Evolutionary conservation across 129 eudicot genomes (phyloP), one percentile per base, ranked within the genome.

Genomic region (Gnaphalium uliginosum): DNA sequence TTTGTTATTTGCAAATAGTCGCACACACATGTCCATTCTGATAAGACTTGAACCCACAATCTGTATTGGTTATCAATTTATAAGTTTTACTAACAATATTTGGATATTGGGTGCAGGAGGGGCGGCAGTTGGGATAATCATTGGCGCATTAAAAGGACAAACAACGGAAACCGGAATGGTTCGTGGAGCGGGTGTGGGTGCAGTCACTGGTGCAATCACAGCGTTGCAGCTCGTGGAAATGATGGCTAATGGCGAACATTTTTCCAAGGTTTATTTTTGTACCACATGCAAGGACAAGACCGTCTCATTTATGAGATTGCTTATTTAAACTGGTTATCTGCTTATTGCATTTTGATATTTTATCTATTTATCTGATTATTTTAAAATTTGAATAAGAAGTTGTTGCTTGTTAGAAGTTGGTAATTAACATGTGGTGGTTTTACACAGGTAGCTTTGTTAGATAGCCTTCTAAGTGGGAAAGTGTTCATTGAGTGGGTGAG

Each of bases 71-170:
- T 37, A 39, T 10, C 46, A 39, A 9, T 39, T 39, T 8, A 1
- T 13, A 46, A 10, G 15, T 9, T 61, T 74, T 39, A 60, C 71
- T 63, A 1, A 51, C 3, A n/a, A n/a, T 14, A 14, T 26, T 58
- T 14, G 33, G 57, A 35, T 50, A 14, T 68, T 15, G 25, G 35
- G n/a, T 68, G 74, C 68, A 93, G 96, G 92, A 70, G 98, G 98
- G 73, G 90, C 93, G 53, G 75, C 60, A 3, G 72, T 93, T 21
- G 98, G 98, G 68, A 50, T 80, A 58, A 66, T 93, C 14, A 78
- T 85, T 13, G 98, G 98, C 65, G 96, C 95, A 3, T 69, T 93
- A 4, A 85, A 88, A 75, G 98, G 98, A 39, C 96, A 90, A 73
- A 90, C 98, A 0, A 93, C 90, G 17, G 98, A 93, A 73, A 86